phyloP scores from a whole-genome alignment of 2,329 filamentous ascomycete genomes.

The Orbilia ellipsospora region DNA sequence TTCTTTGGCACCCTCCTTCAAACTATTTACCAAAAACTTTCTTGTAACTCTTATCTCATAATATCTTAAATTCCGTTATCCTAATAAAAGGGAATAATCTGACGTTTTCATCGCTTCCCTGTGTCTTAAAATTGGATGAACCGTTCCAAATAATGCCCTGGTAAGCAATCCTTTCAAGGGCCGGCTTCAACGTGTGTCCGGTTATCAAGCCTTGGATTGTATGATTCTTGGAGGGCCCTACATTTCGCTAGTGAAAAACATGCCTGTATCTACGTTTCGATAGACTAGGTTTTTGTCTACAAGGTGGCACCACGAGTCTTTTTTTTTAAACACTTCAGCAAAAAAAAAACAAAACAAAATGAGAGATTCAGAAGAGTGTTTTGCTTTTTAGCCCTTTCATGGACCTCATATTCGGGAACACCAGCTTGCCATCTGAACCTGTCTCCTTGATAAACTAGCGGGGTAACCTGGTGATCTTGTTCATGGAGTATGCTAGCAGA shows the following conservation, averaged over 20 bases:
- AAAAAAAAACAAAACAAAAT: too few species aligned
- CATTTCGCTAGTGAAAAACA: conserved; percentile 48
- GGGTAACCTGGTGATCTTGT: conserved; percentile 34
- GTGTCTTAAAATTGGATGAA: conserved; percentile 49
- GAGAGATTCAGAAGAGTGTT: neutral
- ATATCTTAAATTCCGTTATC: conserved; percentile 26
- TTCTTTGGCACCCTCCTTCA: conserved; percentile 23
- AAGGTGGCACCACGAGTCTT: conserved; percentile 45
- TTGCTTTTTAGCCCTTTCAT: conserved; percentile 5
- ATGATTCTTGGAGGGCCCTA: conserved; percentile 38
- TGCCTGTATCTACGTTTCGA: conserved; percentile 21
- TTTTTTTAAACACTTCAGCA: conserved; percentile 22
- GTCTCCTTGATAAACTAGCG: conserved; percentile 41
- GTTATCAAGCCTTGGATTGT: conserved; percentile 12
- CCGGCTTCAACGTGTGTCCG: conserved; percentile 26
- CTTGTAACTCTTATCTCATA: conserved; percentile 26
- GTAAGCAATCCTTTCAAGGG: conserved; percentile 26
- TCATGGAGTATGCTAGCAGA: conserved; percentile 11
- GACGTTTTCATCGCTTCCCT: conserved; percentile 24
- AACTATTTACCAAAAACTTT: conserved; percentile 32
- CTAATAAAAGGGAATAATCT: conserved; percentile 11
- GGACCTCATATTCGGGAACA: conserved; percentile 19
- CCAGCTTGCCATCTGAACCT: conserved; percentile 23
- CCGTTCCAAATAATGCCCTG: conserved; percentile 17
- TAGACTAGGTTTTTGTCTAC: conserved; percentile 35